These are phyloP conservation scores for Zancudomyces culisetae DNA, from an alignment of 371 early-diverging fungal genomes.

Conservation along the genomic window DNA sequence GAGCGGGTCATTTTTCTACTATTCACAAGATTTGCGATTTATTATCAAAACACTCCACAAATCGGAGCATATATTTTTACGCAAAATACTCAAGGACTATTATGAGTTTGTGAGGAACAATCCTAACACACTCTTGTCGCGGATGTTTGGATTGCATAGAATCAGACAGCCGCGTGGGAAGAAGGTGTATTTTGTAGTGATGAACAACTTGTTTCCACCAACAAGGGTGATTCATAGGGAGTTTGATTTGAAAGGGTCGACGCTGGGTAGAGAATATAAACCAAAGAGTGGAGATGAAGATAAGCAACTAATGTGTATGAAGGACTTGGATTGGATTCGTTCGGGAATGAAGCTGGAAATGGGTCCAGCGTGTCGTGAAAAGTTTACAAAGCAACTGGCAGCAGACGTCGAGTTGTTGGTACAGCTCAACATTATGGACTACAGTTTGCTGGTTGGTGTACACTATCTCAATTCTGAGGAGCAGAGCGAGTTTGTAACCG, in stretches of 20 bases:
- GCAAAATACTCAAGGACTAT: conserved; percentile 65
- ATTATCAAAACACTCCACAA: conserved; percentile 95
- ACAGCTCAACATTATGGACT: conserved; percentile 87
- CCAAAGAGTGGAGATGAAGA: conserved; percentile 34
- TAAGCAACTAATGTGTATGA: conserved; percentile 56
- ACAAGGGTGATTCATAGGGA: conserved; percentile 89
- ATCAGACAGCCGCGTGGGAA: conserved; percentile 78
- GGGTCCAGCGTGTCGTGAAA: conserved; percentile 56
- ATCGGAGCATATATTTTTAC: conserved; percentile 81
- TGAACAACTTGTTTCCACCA: conserved; percentile 93
- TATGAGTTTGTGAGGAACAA: conserved; percentile 72
- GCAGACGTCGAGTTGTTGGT: conserved; percentile 60
- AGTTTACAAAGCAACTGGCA: conserved; percentile 64
- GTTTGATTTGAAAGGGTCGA: conserved; percentile 90
- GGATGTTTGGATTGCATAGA: conserved; percentile 88
- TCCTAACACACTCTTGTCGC: conserved; percentile 82
- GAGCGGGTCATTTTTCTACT: conserved; percentile 90
- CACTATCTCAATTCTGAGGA: conserved; percentile 40
- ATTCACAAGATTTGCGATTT: conserved; percentile 87
- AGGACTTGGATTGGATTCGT: conserved; percentile 88
- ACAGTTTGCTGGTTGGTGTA: conserved; percentile 78
- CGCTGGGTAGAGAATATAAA: conserved; percentile 60
- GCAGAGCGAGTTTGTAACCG: conserved; percentile 41
- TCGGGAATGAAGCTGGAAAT: conserved; percentile 45
- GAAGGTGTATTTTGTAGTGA: conserved; percentile 94